A percentile compares a stretch with the other conserved stretches of the same genome.
phyloP scores from a whole-genome alignment of 805 yeast genomes.

The Candida nitratophila region DNA sequence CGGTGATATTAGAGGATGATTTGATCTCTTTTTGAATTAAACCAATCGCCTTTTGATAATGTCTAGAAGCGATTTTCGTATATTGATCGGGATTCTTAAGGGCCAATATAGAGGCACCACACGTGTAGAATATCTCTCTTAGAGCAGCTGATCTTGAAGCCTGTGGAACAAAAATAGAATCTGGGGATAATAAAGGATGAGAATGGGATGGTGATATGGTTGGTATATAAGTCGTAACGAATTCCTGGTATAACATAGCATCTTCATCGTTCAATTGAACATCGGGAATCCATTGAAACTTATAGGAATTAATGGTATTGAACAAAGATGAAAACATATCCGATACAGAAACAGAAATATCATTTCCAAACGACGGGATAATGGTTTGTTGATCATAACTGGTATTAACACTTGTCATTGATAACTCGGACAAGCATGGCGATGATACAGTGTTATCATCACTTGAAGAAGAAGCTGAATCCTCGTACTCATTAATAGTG shows the following conservation, averaged over 20 bases:
- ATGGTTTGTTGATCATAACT: not conserved
- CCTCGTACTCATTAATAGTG: not conserved
- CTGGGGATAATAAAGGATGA: constrained; percentile 27
- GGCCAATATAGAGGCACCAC: constrained; percentile 32
- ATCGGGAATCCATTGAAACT: constrained; percentile 10
- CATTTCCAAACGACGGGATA: not conserved
- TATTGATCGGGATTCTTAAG: constrained; percentile 20
- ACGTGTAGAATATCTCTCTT: constrained; percentile 29
- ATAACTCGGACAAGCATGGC: not conserved
- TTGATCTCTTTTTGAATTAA: constrained; percentile 15
- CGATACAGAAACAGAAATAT: constrained; percentile 8
- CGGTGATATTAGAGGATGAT: constrained; percentile 14
- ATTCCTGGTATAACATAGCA: constrained; percentile 17
- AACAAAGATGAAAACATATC: constrained; percentile 20
- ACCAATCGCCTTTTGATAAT: constrained; percentile 16
- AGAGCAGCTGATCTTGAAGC: constrained; percentile 20
- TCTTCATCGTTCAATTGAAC: constrained; percentile 7
- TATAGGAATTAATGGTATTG: constrained; percentile 6
- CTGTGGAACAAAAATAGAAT: constrained; percentile 26
- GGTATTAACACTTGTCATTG: not conserved
- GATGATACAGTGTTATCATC: not conserved
- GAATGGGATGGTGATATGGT: constrained; percentile 28
- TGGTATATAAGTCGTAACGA: constrained; percentile 26
- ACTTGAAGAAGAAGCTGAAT: not conserved
- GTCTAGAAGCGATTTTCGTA: constrained; percentile 15